Percentiles rank a stretch among this genome's conserved stretches.
Conservation (phyloP, 2,329 filamentous ascomycete species). For the Pseudogymnoascus sp. region DNA sequence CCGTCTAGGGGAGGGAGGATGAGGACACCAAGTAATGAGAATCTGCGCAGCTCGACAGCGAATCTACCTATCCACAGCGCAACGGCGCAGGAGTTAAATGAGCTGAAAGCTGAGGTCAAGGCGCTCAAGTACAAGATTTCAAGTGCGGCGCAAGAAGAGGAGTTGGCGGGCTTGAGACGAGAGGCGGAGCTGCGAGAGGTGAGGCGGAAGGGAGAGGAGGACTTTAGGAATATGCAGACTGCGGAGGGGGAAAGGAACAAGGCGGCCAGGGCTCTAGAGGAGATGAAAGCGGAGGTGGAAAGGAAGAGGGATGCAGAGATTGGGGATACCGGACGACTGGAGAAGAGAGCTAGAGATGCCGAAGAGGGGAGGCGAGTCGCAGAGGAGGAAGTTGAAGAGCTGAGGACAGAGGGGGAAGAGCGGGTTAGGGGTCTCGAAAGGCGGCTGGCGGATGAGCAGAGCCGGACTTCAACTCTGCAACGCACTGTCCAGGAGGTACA, state of each 20-base stretch:
- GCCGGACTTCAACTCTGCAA: constrained; percentile 49
- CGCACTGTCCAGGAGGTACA: constrained; percentile 43
- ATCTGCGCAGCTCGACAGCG: constrained; percentile 47
- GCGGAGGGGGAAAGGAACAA: constrained; percentile 48
- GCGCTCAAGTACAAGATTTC: constrained; percentile 81
- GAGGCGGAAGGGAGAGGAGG: constrained; percentile 72
- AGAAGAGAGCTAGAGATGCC: constrained; percentile 59
- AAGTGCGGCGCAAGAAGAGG: constrained; percentile 78
- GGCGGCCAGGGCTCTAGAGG: constrained; percentile 41
- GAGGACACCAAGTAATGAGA: constrained; percentile 33
- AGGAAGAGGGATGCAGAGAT: constrained; percentile 42
- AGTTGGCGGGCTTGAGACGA: constrained; percentile 67
- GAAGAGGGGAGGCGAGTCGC: constrained; percentile 65
- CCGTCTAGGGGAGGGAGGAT: constrained; percentile 29
- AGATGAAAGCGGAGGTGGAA: constrained; percentile 42
- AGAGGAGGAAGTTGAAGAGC: constrained; percentile 74
- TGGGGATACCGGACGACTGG: constrained; percentile 54
- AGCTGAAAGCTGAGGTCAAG: constrained; percentile 81
- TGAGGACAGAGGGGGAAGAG: constrained; percentile 54
- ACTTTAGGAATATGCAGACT: constrained; percentile 59
- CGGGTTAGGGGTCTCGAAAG: constrained; percentile 55
- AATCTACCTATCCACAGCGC: constrained; percentile 21
- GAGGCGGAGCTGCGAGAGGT: constrained; percentile 76
- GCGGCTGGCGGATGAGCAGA: constrained; percentile 52
- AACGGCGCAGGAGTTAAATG: constrained; percentile 47